Percentiles rank a stretch among this genome's conserved stretches.
These are phyloP conservation scores for Alternaria metachromatica DNA, from an alignment of 2,329 filamentous ascomycete genomes.

Conservation along the genomic window DNA sequence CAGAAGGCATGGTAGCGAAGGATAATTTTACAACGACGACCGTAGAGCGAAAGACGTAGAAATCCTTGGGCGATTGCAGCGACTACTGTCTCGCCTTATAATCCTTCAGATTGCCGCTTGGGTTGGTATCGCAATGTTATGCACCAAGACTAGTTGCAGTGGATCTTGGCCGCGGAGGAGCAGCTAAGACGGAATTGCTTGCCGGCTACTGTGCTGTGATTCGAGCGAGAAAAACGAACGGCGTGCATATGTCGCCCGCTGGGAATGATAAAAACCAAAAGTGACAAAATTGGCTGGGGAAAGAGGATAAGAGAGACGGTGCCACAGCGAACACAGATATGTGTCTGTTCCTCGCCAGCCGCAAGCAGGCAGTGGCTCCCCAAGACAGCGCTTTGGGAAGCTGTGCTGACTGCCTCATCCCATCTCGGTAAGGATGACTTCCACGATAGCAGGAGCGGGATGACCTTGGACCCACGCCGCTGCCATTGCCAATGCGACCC, in stretches of 20 bases:
- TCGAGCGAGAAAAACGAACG: slow-evolving; percentile 6
- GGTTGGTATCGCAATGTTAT: slow-evolving; percentile 10
- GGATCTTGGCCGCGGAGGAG: slow-evolving; percentile 9
- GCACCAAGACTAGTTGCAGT: slow-evolving; percentile 17
- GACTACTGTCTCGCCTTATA: slow-evolving; percentile 6
- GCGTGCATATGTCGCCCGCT: slow-evolving; percentile 1
- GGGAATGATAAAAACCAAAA: background rate
- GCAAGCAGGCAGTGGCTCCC: background rate
- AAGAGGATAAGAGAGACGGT: background rate
- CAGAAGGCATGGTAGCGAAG: slow-evolving; percentile 14
- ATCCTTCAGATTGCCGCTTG: background rate
- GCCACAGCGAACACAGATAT: background rate
- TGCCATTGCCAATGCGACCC: slow-evolving; percentile 8
- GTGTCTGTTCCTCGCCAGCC: background rate
- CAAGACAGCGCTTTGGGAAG: background rate
- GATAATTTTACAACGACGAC: slow-evolving; percentile 7
- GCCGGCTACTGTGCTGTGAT: slow-evolving; percentile 13
- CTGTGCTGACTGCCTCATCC: background rate
- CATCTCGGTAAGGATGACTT: slow-evolving; percentile 1
- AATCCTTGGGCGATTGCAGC: background rate
- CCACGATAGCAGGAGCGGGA: slow-evolving; percentile 6
- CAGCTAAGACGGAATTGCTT: slow-evolving; percentile 15
- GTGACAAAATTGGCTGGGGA: background rate
- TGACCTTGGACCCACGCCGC: slow-evolving; percentile 6
- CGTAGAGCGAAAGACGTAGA: slow-evolving; percentile 1